These are phyloP conservation scores for Xylaria sp. DNA, from an alignment of 2,329 filamentous ascomycete genomes.

Conservation along the genomic window DNA sequence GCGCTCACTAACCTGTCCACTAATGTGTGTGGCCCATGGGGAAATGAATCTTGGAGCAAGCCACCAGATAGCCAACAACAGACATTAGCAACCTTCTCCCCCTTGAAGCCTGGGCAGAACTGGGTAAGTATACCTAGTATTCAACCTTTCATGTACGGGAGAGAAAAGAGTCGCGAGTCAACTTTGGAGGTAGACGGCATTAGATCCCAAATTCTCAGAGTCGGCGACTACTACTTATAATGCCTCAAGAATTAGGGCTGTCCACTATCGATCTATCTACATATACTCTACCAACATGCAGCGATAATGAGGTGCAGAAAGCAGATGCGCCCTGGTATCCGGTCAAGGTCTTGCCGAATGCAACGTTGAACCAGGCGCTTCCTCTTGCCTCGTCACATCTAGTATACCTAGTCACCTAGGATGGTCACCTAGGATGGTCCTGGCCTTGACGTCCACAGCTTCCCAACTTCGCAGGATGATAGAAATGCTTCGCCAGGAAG, in stretches of 20 bases:
- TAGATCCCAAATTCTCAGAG: background rate
- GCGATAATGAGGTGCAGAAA: slow-evolving; percentile 3
- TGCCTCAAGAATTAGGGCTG: too few relatives aligned
- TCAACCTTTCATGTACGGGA: background rate
- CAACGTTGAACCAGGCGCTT: slow-evolving; percentile 35
- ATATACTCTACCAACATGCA: too few relatives aligned
- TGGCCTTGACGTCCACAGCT: slow-evolving; percentile 8
- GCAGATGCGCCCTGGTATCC: slow-evolving; percentile 2
- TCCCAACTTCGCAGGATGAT: slow-evolving; percentile 35
- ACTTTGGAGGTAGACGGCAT: background rate
- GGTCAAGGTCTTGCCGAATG: slow-evolving; percentile 33
- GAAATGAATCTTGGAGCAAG: slow-evolving; percentile 7
- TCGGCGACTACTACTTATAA: background rate
- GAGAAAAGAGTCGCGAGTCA: background rate
- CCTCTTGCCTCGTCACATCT: slow-evolving; percentile 21
- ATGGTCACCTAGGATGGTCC: background rate
- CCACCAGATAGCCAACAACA: background rate
- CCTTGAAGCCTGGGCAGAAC: too few relatives aligned
- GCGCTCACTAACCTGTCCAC: background rate
- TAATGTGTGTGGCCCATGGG: slow-evolving; percentile 5
- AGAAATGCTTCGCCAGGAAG: slow-evolving; percentile 39
- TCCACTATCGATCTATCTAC: too few relatives aligned
- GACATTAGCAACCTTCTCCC: too few relatives aligned
- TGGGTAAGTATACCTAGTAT: too few relatives aligned
- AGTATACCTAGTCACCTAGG: too few relatives aligned